Evolutionary conservation across 305 asterid species (phyloP).

Genomic region (Fraxinus ornus): DNA sequence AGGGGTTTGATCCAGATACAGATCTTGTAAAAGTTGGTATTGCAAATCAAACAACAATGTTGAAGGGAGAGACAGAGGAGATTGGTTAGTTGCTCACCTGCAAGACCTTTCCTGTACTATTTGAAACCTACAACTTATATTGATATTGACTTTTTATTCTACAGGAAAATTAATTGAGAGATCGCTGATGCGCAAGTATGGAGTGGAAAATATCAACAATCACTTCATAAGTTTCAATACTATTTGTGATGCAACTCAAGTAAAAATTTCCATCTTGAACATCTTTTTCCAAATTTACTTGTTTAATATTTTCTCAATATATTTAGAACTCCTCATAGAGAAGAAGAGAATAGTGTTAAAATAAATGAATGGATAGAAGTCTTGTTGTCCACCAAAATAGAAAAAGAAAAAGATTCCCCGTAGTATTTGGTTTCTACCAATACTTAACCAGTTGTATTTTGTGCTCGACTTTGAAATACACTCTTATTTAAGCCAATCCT

Average conservation of each 20-base stretch:
- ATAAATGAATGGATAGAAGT: not conserved
- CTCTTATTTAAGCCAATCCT: slow-evolving; percentile 18
- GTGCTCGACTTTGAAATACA: not conserved
- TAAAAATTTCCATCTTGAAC: slow-evolving; percentile 24
- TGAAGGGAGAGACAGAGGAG: slow-evolving; percentile 98
- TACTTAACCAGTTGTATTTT: not conserved
- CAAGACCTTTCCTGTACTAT: slow-evolving; percentile 10
- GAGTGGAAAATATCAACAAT: slow-evolving; percentile 72
- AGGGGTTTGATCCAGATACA: slow-evolving; percentile 87
- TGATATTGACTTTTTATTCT: no score
- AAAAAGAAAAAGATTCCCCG: not conserved
- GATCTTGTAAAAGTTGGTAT: slow-evolving; percentile 91
- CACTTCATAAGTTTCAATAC: slow-evolving; percentile 98
- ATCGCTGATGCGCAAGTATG: slow-evolving; percentile 83
- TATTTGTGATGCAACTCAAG: slow-evolving; percentile 87
- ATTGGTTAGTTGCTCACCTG: slow-evolving; percentile 59
- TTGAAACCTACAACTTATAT: not conserved
- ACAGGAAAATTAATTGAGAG: slow-evolving; percentile 70
- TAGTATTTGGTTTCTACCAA: not conserved
- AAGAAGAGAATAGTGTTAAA: not conserved
- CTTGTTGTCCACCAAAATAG: not conserved
- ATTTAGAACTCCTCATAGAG: not conserved
- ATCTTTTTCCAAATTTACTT: not conserved
- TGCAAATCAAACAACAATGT: slow-evolving; percentile 98
- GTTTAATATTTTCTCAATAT: not conserved